Evolutionary conservation across 31 red algal genomes (phyloP), one percentile per base, ranked within the genome.

Genomic region (Asparagopsis taxiformis): DNA sequence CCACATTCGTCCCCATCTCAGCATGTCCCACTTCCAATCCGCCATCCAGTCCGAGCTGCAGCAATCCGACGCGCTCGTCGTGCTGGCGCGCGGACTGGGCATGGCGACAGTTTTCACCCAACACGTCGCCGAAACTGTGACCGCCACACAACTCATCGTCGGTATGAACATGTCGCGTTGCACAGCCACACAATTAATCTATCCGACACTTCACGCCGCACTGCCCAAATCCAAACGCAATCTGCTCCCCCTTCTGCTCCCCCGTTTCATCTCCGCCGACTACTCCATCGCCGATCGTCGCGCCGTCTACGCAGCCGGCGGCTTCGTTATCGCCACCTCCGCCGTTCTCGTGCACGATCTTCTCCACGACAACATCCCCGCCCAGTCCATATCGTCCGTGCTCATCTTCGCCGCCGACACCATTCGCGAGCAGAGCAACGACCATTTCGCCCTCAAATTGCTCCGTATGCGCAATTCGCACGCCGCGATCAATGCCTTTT

Each of bases 381-480:
- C 68, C 1, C 30, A 67, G 5, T 36, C 62, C 23, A 72, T 96
- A 2, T 33, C 32, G 22, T 80, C 72, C 20, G 49, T 96, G 21
- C 36, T 96, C 16, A 67, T 96, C 23, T 82, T 74, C 59, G 93
- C 72, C 29, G 93, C 93, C 2, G 75, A 89, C 49, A 44, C 58
- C 0, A 65, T 85, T 49, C 72, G 64, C 19, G 93, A 96, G 31
- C 41, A 55, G 16, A 72, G 80, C 53, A 85, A 87, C 56, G 86
- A 91, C 30, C 80, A 79, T 58, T 96, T 96, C 82, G 74, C 70
- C n/a, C 52, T 96, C 31, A 82, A 82, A 13, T 63, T 96, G 19
- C 65, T 87, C 53, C 75, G 88, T 28, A 55, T 83, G 13, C 54
- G 70, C 8, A 90, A 96, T 65, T 55, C 33, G 23, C 46, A 55